Conservation (phyloP, 2,329 filamentous ascomycete genomes). For the Venturiaceae sp. region DNA sequence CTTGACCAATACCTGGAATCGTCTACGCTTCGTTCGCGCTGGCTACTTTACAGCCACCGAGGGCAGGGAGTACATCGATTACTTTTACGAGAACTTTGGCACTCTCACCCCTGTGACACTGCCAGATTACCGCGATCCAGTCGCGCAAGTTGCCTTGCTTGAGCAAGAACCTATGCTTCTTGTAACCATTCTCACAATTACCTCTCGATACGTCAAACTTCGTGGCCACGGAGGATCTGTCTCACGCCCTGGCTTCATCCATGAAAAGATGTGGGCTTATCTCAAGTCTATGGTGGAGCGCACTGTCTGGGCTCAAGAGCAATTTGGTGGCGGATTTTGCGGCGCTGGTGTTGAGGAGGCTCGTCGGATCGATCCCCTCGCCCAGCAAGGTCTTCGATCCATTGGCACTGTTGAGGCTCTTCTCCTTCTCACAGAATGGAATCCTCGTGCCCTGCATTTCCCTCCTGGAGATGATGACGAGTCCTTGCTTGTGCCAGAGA, state of each 20-base stretch:
- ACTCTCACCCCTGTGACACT: conserved; percentile 90
- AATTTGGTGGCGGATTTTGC: conserved; percentile 82
- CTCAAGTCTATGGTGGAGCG: conserved; percentile 91
- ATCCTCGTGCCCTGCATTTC: conserved; percentile 88
- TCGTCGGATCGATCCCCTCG: conserved; percentile 54
- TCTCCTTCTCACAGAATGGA: conserved; percentile 93
- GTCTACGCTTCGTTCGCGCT: conserved; percentile 88
- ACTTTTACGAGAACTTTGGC: conserved; percentile 87
- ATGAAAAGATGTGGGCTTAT: conserved; percentile 92
- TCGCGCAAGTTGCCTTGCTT: conserved; percentile 68
- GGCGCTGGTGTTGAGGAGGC: conserved; percentile 57
- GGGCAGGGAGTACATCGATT: conserved; percentile 87
- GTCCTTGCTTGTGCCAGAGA: conserved; percentile 57
- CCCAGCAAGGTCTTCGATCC: conserved; percentile 64
- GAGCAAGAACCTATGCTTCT: conserved; percentile 88
- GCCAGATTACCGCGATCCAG: conserved; percentile 77
- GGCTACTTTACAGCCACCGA: conserved; percentile 95
- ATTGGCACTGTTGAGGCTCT: conserved; percentile 90
- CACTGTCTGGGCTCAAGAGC: conserved; percentile 91
- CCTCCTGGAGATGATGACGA: conserved; percentile 62
- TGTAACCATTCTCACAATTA: conserved; percentile 82
- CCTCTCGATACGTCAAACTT: conserved; percentile 76
- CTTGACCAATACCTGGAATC: conserved; percentile 57
- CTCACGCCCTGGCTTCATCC: conserved; percentile 81
- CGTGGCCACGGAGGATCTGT: conserved; percentile 54